Percentiles rank a stretch among this genome's conserved stretches.
phyloP scores from a whole-genome alignment of 805 yeast genomes.

The Cyberlindnera petersonii region DNA sequence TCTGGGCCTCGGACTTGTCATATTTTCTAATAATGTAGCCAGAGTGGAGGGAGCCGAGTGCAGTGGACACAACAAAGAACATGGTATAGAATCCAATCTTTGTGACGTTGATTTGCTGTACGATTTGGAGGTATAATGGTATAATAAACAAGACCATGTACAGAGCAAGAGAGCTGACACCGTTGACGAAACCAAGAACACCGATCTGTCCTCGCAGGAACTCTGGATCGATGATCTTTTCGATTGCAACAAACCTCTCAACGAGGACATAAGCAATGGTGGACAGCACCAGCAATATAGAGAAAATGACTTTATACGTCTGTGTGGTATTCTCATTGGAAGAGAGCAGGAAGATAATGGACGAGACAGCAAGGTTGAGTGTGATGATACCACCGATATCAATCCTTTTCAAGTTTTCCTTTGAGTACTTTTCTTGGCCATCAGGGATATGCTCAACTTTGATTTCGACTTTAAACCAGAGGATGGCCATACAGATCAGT shows the following conservation, averaged over 20 bases:
- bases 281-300: constrained; percentile 15
- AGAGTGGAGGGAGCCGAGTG: constrained; percentile 37
- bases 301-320: constrained; percentile 11
- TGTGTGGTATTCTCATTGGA: constrained; percentile 19
- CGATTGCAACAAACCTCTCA: constrained; percentile 36
- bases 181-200: constrained; percentile 33
- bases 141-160: constrained; percentile 35
- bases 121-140: constrained; percentile 42
- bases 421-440: constrained; percentile 28
- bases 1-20: constrained; percentile 21
- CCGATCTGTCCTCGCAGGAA: constrained; percentile 38
- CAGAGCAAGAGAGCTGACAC: constrained; percentile 35
- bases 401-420: constrained; percentile 33
- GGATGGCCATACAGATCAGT: constrained; percentile 21
- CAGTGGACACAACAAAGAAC: constrained; percentile 37
- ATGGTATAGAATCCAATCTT: constrained; percentile 39
- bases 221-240: constrained; percentile 38
- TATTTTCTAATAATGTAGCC: constrained; percentile 32
- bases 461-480: constrained; percentile 31
- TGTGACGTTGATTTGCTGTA: constrained; percentile 36
- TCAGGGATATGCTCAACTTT: constrained; percentile 27
- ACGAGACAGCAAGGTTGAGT: constrained; percentile 32
- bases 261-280: constrained; percentile 28
- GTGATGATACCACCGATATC: constrained; percentile 40
- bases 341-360: constrained; percentile 34